phyloP scores from a whole-genome alignment of 495 filamentous ascomycete species.

The Neurospora sp. region DNA sequence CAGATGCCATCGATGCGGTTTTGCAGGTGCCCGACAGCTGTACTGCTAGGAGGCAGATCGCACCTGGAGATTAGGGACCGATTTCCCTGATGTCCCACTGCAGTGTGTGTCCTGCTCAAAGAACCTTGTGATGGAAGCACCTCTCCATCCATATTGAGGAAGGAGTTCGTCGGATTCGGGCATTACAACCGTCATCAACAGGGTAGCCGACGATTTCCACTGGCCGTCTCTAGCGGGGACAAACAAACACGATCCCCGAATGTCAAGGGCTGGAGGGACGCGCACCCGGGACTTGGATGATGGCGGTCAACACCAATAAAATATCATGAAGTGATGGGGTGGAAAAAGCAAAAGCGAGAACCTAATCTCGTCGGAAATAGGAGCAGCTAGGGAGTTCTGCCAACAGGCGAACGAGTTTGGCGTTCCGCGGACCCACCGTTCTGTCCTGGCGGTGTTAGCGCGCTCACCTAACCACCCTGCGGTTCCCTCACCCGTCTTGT shows the following conservation, averaged over 20 bases:
- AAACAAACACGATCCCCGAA: background rate
- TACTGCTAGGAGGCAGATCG: background rate
- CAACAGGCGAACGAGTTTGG: background rate
- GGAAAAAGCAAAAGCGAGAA: background rate
- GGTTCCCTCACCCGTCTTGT: background rate
- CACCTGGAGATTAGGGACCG: background rate
- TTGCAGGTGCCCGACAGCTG: background rate
- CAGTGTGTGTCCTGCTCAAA: background rate
- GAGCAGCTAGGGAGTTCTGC: background rate
- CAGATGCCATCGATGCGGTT: background rate
- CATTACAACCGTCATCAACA: background rate
- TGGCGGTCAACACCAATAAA: background rate
- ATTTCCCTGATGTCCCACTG: background rate
- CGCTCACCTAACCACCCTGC: background rate
- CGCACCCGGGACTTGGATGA: background rate
- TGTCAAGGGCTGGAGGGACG: background rate
- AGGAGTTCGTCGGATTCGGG: background rate
- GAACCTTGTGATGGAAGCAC: background rate
- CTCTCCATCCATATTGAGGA: background rate
- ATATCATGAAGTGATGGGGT: background rate
- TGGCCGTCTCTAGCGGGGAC: background rate
- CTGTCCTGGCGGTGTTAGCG: background rate
- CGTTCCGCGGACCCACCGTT: background rate
- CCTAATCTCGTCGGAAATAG: background rate
- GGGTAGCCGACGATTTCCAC: background rate